Evolutionary conservation across 345 rosid genomes (phyloP).

Genomic region (Mallotus nudiflorus): DNA sequence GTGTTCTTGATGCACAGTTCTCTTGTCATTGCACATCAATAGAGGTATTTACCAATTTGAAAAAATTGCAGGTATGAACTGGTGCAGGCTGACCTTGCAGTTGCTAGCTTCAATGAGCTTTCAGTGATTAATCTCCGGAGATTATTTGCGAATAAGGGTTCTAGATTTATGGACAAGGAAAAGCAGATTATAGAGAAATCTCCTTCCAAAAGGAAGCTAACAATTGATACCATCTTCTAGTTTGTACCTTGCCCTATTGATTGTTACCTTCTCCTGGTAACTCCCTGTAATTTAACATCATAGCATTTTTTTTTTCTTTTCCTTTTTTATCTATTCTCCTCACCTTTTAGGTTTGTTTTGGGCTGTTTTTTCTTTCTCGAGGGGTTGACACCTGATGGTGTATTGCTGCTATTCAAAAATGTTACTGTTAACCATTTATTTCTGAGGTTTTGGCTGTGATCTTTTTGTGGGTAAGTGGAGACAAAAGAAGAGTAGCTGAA

Average conservation of each 20-base stretch:
- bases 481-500: too few species aligned
- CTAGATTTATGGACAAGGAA: constrained; percentile 83
- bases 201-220: constrained; percentile 81
- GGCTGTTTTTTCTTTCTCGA: background rate
- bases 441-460: too few species aligned
- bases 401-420: too few species aligned
- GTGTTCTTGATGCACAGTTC: background rate
- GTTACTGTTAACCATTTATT: too few species aligned
- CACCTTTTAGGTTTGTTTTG: background rate
- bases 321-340: background rate
- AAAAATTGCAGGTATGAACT: constrained; percentile 69
- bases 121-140: constrained; percentile 91
- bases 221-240: constrained; percentile 77
- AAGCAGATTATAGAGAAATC: constrained; percentile 73
- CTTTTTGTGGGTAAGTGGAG: too few species aligned
- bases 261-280: background rate
- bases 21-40: background rate
- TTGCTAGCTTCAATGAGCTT: constrained; percentile 74
- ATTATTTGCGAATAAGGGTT: constrained; percentile 86
- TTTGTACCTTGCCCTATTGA: background rate
- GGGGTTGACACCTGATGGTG: too few species aligned
- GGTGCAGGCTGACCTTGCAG: constrained; percentile 93
- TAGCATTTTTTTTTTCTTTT: background rate
- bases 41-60: background rate
- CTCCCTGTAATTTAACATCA: constrained; percentile 13